Conservation (phyloP, 345 rosid species). For the Ricinus communis region DNA sequence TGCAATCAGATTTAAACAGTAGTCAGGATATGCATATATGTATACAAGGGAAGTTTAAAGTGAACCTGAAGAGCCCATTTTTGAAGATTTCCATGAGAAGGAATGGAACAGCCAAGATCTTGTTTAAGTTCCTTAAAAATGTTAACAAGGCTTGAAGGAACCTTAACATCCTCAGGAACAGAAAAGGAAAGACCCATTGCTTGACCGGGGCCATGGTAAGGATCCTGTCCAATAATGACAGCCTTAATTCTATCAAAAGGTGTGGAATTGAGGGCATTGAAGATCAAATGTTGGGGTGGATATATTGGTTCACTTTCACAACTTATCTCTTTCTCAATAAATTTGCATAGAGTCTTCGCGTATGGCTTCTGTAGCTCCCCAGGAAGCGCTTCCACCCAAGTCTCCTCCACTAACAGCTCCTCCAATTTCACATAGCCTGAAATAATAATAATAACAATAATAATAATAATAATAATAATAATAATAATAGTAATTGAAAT, state of each 20-base stretch:
- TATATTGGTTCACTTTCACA: slow-evolving; percentile 38
- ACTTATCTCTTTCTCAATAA: slow-evolving; percentile 56
- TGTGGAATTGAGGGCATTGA: slow-evolving; percentile 81
- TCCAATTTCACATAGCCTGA: slow-evolving; percentile 53
- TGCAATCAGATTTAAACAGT: background rate
- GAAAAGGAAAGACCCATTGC: slow-evolving; percentile 99
- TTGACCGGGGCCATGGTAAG: slow-evolving; percentile 95
- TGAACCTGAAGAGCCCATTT: slow-evolving; percentile 86
- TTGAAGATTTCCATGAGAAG: slow-evolving; percentile 84
- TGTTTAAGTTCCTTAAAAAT: slow-evolving; percentile 85
- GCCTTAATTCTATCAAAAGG: slow-evolving; percentile 75
- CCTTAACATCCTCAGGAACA: slow-evolving; percentile 73
- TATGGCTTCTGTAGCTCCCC: slow-evolving; percentile 73
- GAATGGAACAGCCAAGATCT: slow-evolving; percentile 85
- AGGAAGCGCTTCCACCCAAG: slow-evolving; percentile 70
- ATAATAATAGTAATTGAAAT: background rate
- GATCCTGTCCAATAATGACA: slow-evolving; percentile 94
- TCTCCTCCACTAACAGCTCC: slow-evolving; percentile 82
- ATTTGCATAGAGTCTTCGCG: slow-evolving; percentile 53
- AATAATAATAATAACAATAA: background rate
- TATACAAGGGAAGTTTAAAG: background rate
- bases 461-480: no score
- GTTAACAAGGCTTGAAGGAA: slow-evolving; percentile 82
- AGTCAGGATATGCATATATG: background rate
- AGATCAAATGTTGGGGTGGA: slow-evolving; percentile 78